A percentile compares a stretch with the other conserved stretches of the same genome.
Evolutionary conservation across 495 filamentous ascomycete genomes (phyloP).

Genomic region (Aeminium ludgeri): DNA sequence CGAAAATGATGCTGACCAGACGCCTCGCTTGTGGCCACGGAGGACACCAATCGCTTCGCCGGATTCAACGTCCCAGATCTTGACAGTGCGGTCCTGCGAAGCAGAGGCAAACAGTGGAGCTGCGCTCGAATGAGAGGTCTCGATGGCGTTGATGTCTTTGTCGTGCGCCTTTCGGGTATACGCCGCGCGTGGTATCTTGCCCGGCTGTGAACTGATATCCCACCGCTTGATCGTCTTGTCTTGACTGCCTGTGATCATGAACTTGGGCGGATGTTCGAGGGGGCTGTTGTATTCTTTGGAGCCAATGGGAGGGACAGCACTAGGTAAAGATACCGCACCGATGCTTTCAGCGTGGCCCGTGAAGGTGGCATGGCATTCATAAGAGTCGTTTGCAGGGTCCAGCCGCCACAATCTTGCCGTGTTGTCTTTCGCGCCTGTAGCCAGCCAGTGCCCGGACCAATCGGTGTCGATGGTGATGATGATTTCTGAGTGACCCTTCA

Average conservation of each 20-base stretch:
- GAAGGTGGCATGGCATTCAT: slow-evolving; percentile 60
- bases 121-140: slow-evolving; percentile 47
- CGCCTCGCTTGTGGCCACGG: slow-evolving; percentile 78
- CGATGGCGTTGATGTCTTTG: slow-evolving; percentile 95
- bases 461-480: slow-evolving; percentile 88
- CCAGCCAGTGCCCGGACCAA: slow-evolving; percentile 94
- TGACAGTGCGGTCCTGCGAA: slow-evolving; percentile 88
- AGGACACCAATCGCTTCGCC: slow-evolving; percentile 81
- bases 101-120: slow-evolving; percentile 66
- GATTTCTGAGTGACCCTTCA: slow-evolving; percentile 86
- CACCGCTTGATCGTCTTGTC: slow-evolving; percentile 89
- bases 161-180: slow-evolving; percentile 92
- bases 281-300: slow-evolving; percentile 50
- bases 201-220: slow-evolving; percentile 40
- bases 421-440: slow-evolving; percentile 91
- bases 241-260: slow-evolving; percentile 78
- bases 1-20: slow-evolving; percentile 86
- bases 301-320: slow-evolving; percentile 40
- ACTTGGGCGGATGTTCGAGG: slow-evolving; percentile 62
- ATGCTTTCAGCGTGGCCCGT: slow-evolving; percentile 89
- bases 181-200: slow-evolving; percentile 26
- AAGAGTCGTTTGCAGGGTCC: slow-evolving; percentile 58
- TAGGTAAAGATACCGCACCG: slow-evolving; percentile 76
- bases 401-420: slow-evolving; percentile 81
- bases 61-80: slow-evolving; percentile 82